A percentile compares a stretch with the other conserved stretches of the same genome.
phyloP scores from a whole-genome alignment of 2,329 filamentous ascomycete genomes.

The Sporothrix globosa region DNA sequence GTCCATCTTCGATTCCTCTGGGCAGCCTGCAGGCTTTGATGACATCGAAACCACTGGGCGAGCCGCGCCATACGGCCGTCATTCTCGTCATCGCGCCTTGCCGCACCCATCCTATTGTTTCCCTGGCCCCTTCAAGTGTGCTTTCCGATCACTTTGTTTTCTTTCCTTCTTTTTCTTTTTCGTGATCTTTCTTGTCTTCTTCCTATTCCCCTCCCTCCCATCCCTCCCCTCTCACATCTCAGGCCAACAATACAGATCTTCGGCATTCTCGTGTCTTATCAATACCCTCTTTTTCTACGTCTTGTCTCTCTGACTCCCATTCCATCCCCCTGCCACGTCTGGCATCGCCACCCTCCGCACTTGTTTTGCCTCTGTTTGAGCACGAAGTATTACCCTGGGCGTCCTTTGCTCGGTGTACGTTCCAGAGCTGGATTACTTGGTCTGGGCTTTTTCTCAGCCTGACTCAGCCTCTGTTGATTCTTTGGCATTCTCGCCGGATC shows the following conservation, averaged over 20 bases:
- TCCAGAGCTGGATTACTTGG: constrained; percentile 5
- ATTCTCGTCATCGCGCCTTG: constrained; percentile 30
- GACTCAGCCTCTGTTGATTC: constrained; percentile 24
- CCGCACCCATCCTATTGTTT: not conserved
- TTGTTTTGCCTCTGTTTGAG: constrained; percentile 28
- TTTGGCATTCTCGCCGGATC: not conserved
- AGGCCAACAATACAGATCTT: not conserved
- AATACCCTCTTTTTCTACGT: not conserved
- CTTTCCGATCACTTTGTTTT: not conserved
- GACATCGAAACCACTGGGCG: constrained; percentile 26
- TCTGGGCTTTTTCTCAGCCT: constrained; percentile 24
- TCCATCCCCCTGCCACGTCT: not conserved
- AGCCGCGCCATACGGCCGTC: constrained; percentile 31
- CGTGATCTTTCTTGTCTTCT: not conserved
- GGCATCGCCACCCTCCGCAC: constrained; percentile 21
- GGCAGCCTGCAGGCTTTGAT: constrained; percentile 24
- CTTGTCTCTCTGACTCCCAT: constrained; percentile 1
- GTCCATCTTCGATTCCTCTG: constrained; percentile 8
- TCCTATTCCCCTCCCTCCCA: too few relatives aligned
- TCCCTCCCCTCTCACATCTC: not conserved
- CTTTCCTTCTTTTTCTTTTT: not conserved
- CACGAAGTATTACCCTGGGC: not conserved
- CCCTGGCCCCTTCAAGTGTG: not conserved
- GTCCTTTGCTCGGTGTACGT: not conserved
- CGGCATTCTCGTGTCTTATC: not conserved